phyloP scores from a whole-genome alignment of 179 eudicot genomes.

The Nepenthes alata region DNA sequence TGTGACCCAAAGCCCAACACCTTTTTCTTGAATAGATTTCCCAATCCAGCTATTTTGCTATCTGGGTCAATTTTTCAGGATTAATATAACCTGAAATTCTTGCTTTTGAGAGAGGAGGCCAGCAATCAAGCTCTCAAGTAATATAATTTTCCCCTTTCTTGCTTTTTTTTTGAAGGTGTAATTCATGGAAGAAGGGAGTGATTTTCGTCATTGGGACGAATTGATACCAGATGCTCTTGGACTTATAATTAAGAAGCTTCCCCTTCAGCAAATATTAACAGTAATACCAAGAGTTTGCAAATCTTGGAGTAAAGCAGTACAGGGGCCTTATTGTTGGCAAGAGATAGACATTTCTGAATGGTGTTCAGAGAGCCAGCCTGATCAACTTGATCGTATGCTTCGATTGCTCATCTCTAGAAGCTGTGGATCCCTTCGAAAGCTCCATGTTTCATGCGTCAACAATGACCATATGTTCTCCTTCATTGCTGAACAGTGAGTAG shows the following conservation, averaged over 20 bases:
- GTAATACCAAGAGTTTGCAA: constrained; percentile 70
- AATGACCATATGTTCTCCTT: constrained; percentile 39
- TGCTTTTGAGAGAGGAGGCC: too few relatives aligned
- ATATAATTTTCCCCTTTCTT: too few relatives aligned
- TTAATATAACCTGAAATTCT: too few relatives aligned
- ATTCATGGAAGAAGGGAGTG: constrained; percentile 27
- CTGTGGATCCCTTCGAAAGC: constrained; percentile 45
- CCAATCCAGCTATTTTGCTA: too few relatives aligned
- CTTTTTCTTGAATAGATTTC: too few relatives aligned
- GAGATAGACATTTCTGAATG: constrained; percentile 66
- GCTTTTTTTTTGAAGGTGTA: neutral
- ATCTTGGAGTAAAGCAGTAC: constrained; percentile 55
- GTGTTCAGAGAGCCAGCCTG: constrained; percentile 31
- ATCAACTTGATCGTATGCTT: constrained; percentile 48
- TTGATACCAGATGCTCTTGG: constrained; percentile 68
- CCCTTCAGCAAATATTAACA: constrained; percentile 40
- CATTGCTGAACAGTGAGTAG: constrained; percentile 62
- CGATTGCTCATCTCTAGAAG: constrained; percentile 46
- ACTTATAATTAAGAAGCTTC: constrained; percentile 40
- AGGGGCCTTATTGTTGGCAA: constrained; percentile 77
- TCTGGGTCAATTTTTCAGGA: too few relatives aligned
- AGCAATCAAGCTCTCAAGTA: too few relatives aligned
- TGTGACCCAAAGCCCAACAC: too few relatives aligned
- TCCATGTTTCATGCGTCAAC: constrained; percentile 45
- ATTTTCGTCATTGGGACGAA: constrained; percentile 51